These are phyloP conservation scores for Sporobolomyces pararoseus DNA, from an alignment of 768 basidiomycete species.

Conservation along the genomic window DNA sequence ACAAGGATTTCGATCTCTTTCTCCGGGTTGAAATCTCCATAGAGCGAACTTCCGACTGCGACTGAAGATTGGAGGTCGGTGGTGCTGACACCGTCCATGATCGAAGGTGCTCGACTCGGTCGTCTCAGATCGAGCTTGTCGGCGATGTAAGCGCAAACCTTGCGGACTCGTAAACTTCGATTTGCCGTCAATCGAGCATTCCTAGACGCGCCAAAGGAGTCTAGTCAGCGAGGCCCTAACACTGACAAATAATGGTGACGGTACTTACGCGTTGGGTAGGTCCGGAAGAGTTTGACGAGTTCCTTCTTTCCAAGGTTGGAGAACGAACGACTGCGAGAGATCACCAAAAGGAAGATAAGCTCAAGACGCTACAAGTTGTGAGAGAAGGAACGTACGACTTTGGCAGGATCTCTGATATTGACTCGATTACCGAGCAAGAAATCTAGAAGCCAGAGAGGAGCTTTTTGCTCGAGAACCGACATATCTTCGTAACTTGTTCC, in stretches of 20 bases:
- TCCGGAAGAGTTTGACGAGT: conserved; percentile 65
- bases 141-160: conserved; percentile 74
- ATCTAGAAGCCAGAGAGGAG: conserved; percentile 86
- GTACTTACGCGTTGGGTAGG: conserved; percentile 79
- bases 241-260: too few relatives aligned
- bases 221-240: too few relatives aligned
- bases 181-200: conserved; percentile 83
- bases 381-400: conserved; percentile 55
- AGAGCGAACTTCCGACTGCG: conserved; percentile 16
- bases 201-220: too few relatives aligned
- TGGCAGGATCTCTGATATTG: conserved; percentile 56
- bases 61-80: conserved; percentile 57
- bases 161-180: conserved; percentile 76
- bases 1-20: conserved; percentile 75
- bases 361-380: too few relatives aligned
- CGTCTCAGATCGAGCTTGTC: conserved; percentile 45
- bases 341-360: neutral
- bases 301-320: conserved; percentile 72
- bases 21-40: conserved; percentile 26
- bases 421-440: conserved; percentile 67
- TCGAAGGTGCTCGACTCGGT: conserved; percentile 28
- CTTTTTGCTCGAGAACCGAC: conserved; percentile 63
- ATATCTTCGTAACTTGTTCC: conserved; percentile 59
- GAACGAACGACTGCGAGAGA: conserved; percentile 60
- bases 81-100: conserved; percentile 41